Base-by-base conservation (phyloP, 1,139 yeast genomes). In the Candida tetrigidarum region DNA sequence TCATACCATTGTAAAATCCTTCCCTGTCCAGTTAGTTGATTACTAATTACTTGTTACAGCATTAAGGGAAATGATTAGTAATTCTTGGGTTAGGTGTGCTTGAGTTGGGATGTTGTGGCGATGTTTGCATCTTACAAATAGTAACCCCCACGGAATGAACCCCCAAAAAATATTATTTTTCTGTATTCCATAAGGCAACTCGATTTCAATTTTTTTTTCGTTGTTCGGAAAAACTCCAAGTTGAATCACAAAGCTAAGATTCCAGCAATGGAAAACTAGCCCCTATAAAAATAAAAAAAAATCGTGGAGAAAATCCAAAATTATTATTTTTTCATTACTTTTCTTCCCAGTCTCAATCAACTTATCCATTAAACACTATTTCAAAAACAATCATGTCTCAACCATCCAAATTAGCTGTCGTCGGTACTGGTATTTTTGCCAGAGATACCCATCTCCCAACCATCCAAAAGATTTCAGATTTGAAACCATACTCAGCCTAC, bases 361-460 rank as follows among this genome's bases (percentile, higher is more conserved):
- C 29, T 34, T 22, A 22, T 14, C 15, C 15, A 35, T 11, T 25
- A 19, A 18, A 26, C 26, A 4, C 5, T 12, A 10, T n/a, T n/a
- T 11, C n/a, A 6, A 18, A 3, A 15, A 10, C n/a, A 12, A 35
- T 22, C 37, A 51, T 51, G 53, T 50, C 53, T 27, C 37, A 46
- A 19, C 49, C 45, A 41, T 62, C 82, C 46, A 84, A 80, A 59
- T 78, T 89, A 44, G 97, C 95, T 45, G 70, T 90, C 45, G 81
- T 90, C 45, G 97, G 97, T 49, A 91, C 97, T 2, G 97, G 97
- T 53, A 88, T 92, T 59, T 92, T 91, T 61, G 97, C 98, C 50
- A 81, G 82, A 26, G 89, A 86, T 53, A 75, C 78, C 44, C 97
- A 92, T 62, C 76, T 89, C 53, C 97, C 97, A 36, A 80, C 88